A percentile compares a stretch with the other conserved stretches of the same genome.
phyloP scores from a whole-genome alignment of 352 stramenopile genomes.

The Thalassiosira ordinaria region DNA sequence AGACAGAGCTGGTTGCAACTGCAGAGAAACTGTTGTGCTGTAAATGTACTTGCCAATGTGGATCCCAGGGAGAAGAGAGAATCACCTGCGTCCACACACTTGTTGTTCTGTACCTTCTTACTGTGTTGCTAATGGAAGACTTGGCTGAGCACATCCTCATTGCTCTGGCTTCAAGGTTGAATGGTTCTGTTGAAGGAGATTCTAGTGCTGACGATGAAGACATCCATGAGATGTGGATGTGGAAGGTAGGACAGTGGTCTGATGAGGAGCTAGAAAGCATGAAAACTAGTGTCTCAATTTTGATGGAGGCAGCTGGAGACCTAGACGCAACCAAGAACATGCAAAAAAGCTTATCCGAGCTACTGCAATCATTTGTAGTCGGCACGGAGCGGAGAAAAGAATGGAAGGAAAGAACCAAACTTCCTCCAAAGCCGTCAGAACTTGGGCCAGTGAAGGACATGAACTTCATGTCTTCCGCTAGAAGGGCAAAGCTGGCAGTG shows the following conservation, averaged over 20 bases:
- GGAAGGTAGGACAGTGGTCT: background rate
- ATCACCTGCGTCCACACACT: conserved; percentile 35
- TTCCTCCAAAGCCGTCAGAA: conserved; percentile 21
- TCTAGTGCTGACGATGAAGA: conserved; percentile 1
- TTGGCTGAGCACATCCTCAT: conserved; percentile 38
- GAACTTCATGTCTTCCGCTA: conserved; percentile 24
- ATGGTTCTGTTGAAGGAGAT: background rate
- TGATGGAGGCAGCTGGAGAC: conserved; percentile 19
- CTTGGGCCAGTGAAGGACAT: conserved; percentile 18
- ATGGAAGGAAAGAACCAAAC: conserved; percentile 24
- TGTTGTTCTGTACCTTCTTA: conserved; percentile 13
- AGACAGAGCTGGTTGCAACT: conserved; percentile 8
- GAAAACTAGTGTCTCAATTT: conserved; percentile 11
- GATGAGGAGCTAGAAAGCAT: background rate
- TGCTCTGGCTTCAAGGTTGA: conserved; percentile 4
- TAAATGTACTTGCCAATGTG: conserved; percentile 38
- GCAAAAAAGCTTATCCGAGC: background rate
- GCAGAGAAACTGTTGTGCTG: conserved; percentile 7
- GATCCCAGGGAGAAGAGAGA: conserved; percentile 20
- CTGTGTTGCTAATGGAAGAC: conserved; percentile 16
- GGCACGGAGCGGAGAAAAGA: conserved; percentile 16
- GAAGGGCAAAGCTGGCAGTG: background rate
- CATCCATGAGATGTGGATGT: background rate
- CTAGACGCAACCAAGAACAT: background rate
- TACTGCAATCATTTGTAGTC: conserved; percentile 21